phyloP scores from a whole-genome alignment of 371 early-diverging fungal genomes.

The Mucor circinelloides region DNA sequence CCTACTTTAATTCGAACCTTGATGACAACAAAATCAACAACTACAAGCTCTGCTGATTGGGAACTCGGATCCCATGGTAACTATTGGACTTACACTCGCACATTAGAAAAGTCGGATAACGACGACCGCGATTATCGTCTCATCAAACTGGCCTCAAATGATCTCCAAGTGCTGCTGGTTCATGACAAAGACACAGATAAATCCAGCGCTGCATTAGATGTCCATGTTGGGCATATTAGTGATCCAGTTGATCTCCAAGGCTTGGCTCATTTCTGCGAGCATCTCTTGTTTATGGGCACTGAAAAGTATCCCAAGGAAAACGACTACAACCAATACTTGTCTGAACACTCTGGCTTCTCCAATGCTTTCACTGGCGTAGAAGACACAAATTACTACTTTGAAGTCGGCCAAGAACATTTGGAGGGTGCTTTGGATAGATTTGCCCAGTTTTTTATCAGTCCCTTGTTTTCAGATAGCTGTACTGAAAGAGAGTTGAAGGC shows the following conservation, averaged over 20 bases:
- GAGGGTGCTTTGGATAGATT: constrained; percentile 95
- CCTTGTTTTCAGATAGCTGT: constrained; percentile 84
- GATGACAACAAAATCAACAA: constrained; percentile 1
- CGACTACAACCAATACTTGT: constrained; percentile 87
- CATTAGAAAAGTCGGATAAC: constrained; percentile 64
- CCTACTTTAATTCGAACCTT: neutral
- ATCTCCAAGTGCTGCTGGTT: constrained; percentile 80
- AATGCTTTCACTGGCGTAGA: constrained; percentile 96
- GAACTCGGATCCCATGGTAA: constrained; percentile 31
- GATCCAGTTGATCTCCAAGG: constrained; percentile 90
- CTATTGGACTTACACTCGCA: constrained; percentile 43
- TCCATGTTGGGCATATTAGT: constrained; percentile 89
- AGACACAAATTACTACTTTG: constrained; percentile 95
- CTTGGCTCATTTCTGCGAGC: constrained; percentile 98
- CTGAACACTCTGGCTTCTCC: constrained; percentile 88
- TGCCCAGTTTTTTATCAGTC: constrained; percentile 91
- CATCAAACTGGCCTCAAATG: constrained; percentile 75
- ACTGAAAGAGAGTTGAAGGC: constrained; percentile 93
- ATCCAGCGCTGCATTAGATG: constrained; percentile 90
- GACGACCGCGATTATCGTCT: constrained; percentile 85
- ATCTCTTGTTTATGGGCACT: constrained; percentile 91
- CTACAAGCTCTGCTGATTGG: constrained; percentile 31
- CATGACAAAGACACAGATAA: constrained; percentile 87
- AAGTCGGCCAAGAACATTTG: constrained; percentile 81
- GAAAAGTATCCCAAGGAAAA: constrained; percentile 94